Conservation (phyloP, 148 eudicot genomes). For the Rhododendron mucronatum region DNA sequence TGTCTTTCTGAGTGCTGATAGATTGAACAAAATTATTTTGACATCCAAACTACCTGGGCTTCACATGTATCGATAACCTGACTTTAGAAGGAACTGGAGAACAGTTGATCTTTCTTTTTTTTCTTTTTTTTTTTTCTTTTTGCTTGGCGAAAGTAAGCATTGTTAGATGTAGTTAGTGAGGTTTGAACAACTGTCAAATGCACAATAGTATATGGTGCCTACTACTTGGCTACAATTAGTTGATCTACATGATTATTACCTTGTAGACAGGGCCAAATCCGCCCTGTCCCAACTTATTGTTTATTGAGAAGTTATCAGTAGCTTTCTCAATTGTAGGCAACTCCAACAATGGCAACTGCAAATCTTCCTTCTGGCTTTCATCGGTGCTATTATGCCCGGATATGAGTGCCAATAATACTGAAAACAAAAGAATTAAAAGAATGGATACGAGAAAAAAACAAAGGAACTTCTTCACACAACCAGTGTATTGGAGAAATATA, state of each 20-base stretch:
- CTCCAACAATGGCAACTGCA: constrained; percentile 14
- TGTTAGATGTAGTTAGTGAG: too few species aligned
- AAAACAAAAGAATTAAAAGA: neutral
- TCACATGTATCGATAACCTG: neutral
- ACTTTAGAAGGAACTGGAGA: neutral
- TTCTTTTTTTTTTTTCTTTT: too few species aligned
- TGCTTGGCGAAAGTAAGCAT: too few species aligned
- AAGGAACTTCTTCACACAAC: neutral
- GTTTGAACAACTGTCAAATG: too few species aligned
- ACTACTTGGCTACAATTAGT: too few species aligned
- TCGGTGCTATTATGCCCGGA: neutral
- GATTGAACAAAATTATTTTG: neutral
- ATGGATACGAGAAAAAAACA: too few species aligned
- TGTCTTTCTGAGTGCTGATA: neutral
- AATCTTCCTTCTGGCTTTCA: constrained; percentile 18
- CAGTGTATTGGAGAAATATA: too few species aligned
- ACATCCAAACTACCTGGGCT: neutral
- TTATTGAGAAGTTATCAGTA: constrained; percentile 11
- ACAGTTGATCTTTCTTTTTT: too few species aligned
- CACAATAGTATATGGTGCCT: too few species aligned
- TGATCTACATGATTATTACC: constrained; percentile 1
- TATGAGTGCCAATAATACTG: neutral
- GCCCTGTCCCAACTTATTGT: constrained; percentile 22
- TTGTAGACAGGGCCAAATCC: constrained; percentile 30
- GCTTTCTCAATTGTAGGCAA: constrained; percentile 10